Conservation (phyloP, 495 filamentous ascomycete genomes). For the Neurospora sp. region DNA sequence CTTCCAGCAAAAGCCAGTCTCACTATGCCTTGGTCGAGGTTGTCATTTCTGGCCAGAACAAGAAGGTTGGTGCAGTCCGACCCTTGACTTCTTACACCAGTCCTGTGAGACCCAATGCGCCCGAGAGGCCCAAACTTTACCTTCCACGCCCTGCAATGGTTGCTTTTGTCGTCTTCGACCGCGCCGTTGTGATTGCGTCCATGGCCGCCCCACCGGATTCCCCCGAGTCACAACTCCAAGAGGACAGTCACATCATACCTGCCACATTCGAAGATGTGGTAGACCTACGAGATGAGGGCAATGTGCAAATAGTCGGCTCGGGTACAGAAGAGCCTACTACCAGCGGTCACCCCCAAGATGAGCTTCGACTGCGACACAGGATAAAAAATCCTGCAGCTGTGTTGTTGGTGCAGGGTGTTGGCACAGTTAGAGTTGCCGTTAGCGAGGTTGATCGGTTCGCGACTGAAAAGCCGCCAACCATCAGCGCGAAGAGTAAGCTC, state of each 20-base stretch:
- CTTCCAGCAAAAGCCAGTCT: conserved; percentile 18
- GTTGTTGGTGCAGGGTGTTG: conserved; percentile 67
- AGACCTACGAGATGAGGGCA: conserved; percentile 59
- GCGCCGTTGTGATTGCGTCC: conserved; percentile 67
- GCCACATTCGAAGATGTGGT: conserved; percentile 73
- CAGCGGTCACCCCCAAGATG: conserved; percentile 26
- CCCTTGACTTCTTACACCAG: conserved; percentile 52
- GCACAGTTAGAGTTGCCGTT: conserved; percentile 63
- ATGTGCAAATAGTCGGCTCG: conserved; percentile 50
- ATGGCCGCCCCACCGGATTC: conserved; percentile 48
- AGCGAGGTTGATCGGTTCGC: conserved; percentile 42
- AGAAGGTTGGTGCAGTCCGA: conserved; percentile 44
- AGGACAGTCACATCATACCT: conserved; percentile 47
- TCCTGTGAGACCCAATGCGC: conserved; percentile 25
- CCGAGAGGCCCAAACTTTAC: conserved; percentile 55
- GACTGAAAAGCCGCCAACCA: conserved; percentile 35
- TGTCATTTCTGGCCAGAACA: conserved; percentile 24
- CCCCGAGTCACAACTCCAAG: conserved; percentile 59
- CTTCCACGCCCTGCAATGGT: conserved; percentile 66
- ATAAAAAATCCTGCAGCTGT: conserved; percentile 55
- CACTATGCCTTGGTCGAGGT: conserved; percentile 37
- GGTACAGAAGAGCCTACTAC: conserved; percentile 45
- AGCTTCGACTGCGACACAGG: conserved; percentile 38
- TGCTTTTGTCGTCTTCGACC: conserved; percentile 72
- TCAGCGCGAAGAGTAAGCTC: conserved; percentile 78